Evolutionary conservation across 1,284 basidiomycete species (phyloP).

Genomic region (Earliella scabrosa): DNA sequence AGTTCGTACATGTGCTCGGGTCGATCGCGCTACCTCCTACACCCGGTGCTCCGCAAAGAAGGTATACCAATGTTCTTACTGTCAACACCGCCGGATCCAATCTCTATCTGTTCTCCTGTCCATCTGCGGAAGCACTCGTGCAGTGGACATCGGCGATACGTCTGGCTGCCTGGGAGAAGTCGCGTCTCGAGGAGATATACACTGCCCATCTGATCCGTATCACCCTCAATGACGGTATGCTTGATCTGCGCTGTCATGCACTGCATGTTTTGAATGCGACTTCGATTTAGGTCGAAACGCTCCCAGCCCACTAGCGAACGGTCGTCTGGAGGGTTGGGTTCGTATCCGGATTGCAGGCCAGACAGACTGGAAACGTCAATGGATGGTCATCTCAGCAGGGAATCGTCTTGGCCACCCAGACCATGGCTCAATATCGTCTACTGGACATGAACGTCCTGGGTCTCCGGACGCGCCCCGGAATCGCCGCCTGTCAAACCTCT

Average conservation of each 20-base stretch:
- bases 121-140: constrained; percentile 68
- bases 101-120: constrained; percentile 87
- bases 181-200: constrained; percentile 95
- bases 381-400: constrained; percentile 72
- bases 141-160: constrained; percentile 95
- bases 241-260: constrained; percentile 2
- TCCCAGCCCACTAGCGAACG: constrained; percentile 68
- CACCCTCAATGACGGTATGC: constrained; percentile 56
- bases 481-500: constrained; percentile 73
- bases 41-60: constrained; percentile 50
- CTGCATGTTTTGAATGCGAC: neutral
- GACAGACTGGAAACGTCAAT: constrained; percentile 94
- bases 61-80: constrained; percentile 83
- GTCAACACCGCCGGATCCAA: constrained; percentile 96
- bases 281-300: constrained; percentile 65
- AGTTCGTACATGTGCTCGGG: constrained; percentile 78
- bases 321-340: constrained; percentile 92
- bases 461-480: constrained; percentile 43
- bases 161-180: constrained; percentile 94
- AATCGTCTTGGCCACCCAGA: constrained; percentile 24
- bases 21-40: constrained; percentile 67
- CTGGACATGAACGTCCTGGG: constrained; percentile 25
- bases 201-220: constrained; percentile 92
- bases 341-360: constrained; percentile 91
- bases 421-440: constrained; percentile 39